A percentile compares a stretch with the other conserved stretches of the same genome.
Conservation (phyloP, 2,329 filamentous ascomycete species). For the Exophiala calicioides region DNA sequence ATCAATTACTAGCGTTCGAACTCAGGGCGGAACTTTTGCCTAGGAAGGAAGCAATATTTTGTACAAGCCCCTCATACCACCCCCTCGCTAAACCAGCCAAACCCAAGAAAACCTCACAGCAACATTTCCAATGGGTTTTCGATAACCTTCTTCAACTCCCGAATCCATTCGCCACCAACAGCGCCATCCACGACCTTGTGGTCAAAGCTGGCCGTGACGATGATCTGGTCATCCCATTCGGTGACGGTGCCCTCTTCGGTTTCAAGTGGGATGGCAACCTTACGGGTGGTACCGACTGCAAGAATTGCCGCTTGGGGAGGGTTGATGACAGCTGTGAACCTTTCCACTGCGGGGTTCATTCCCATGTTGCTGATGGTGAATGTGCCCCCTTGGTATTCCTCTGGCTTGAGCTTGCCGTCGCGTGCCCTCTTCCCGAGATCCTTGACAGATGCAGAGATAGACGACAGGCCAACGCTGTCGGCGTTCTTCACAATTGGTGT, state of each 20-base stretch:
- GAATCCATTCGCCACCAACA: constrained; percentile 94
- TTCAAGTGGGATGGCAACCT: constrained; percentile 87
- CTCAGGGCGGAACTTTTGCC: constrained; percentile 24
- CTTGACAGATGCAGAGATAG: constrained; percentile 88
- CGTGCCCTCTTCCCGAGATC: constrained; percentile 94
- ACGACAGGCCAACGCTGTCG: constrained; percentile 79
- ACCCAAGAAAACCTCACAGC: constrained; percentile 58
- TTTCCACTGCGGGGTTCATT: constrained; percentile 95
- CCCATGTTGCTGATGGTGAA: constrained; percentile 99
- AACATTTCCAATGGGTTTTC: constrained; percentile 97
- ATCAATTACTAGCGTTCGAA: constrained; percentile 7
- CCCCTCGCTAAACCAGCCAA: constrained; percentile 28
- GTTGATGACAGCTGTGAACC: constrained; percentile 99
- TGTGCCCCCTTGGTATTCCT: constrained; percentile 98
- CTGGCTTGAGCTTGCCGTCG: constrained; percentile 97
- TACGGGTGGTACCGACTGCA: constrained; percentile 90
- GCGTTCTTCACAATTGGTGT: constrained; percentile 94
- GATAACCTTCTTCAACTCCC: constrained; percentile 93
- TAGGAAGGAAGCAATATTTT: constrained; percentile 26
- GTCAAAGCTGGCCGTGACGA: constrained; percentile 93
- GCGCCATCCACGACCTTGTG: constrained; percentile 98
- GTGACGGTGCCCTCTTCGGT: constrained; percentile 77
- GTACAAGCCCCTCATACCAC: constrained; percentile 27
- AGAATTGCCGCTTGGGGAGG: constrained; percentile 95
- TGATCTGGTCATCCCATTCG: constrained; percentile 96